Evolutionary conservation across 495 filamentous ascomycete species (phyloP).

Genomic region (Choiromyces venosus): DNA sequence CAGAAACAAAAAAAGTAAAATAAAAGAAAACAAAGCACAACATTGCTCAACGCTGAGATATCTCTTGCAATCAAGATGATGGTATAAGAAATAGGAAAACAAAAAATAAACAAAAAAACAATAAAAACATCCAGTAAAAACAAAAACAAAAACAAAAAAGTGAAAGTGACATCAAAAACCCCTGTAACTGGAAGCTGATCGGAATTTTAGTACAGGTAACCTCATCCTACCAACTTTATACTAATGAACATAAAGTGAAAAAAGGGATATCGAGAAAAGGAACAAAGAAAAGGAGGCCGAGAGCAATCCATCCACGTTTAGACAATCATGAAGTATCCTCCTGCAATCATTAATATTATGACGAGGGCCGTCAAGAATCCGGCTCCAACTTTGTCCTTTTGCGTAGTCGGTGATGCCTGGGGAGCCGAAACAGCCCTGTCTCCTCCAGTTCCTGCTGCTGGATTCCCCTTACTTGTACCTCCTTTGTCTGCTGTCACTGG

Average conservation of each 20-base stretch:
- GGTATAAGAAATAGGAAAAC: background rate
- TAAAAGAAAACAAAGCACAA: background rate
- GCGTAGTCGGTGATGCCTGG: conserved; percentile 26
- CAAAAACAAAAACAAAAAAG: conserved; percentile 7
- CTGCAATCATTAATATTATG: conserved; percentile 35
- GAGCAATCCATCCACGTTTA: conserved; percentile 18
- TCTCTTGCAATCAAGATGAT: background rate
- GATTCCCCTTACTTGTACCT: conserved; percentile 60
- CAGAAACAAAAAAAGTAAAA: background rate
- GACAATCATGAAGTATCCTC: conserved; percentile 44
- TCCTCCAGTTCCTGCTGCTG: conserved; percentile 51
- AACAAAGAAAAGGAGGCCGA: background rate
- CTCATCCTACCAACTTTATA: conserved; percentile 25
- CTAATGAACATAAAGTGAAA: conserved; percentile 30
- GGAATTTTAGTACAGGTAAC: conserved; percentile 6
- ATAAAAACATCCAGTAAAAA: background rate
- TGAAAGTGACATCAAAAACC: conserved; percentile 22
- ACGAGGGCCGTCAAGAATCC: conserved; percentile 44
- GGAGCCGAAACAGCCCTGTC: conserved; percentile 4
- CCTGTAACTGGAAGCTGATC: background rate
- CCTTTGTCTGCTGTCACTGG: conserved; percentile 55
- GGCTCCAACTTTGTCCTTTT: conserved; percentile 44
- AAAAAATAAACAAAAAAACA: conserved; percentile 1
- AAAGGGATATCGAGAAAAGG: conserved; percentile 2
- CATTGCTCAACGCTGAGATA: background rate